Percentiles rank a stretch among this genome's conserved stretches.
Evolutionary conservation across 257 asterid genomes (phyloP).

Genomic region (Cordia subcordata): DNA sequence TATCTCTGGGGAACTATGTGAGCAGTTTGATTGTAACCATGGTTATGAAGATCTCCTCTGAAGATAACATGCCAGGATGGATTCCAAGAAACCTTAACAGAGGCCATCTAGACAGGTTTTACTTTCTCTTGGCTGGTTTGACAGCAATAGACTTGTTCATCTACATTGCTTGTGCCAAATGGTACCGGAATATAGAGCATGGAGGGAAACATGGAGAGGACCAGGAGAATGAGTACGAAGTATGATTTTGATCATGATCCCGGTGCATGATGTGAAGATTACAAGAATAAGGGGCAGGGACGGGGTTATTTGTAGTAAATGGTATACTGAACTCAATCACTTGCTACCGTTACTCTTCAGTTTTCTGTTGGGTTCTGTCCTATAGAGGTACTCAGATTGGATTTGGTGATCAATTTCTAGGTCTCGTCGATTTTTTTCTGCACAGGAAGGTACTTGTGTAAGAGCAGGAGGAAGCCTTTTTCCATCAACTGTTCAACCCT

Average conservation of each 20-base stretch:
- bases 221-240: conserved; percentile 28
- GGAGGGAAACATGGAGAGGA: conserved; percentile 33
- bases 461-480: neutral
- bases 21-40: conserved; percentile 76
- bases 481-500: neutral
- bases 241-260: conserved; percentile 15
- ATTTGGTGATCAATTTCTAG: neutral
- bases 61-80: conserved; percentile 83
- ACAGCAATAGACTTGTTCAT: conserved; percentile 62
- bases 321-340: neutral
- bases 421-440: too few relatives aligned
- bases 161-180: conserved; percentile 53
- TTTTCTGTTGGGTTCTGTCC: neutral
- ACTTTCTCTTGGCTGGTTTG: conserved; percentile 70
- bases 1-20: conserved; percentile 83
- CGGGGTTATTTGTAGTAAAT: too few relatives aligned
- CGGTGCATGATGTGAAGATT: neutral
- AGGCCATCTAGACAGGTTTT: conserved; percentile 81
- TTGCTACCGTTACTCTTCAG: neutral
- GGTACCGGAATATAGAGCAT: conserved; percentile 61
- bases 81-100: conserved; percentile 77
- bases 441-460: neutral
- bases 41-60: conserved; percentile 70
- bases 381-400: neutral
- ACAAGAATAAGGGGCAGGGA: conserved; percentile 7